Percentiles rank a stretch among this genome's conserved stretches.
Conservation (phyloP, 768 basidiomycete species). For the Cyclocybe cylindracea region DNA sequence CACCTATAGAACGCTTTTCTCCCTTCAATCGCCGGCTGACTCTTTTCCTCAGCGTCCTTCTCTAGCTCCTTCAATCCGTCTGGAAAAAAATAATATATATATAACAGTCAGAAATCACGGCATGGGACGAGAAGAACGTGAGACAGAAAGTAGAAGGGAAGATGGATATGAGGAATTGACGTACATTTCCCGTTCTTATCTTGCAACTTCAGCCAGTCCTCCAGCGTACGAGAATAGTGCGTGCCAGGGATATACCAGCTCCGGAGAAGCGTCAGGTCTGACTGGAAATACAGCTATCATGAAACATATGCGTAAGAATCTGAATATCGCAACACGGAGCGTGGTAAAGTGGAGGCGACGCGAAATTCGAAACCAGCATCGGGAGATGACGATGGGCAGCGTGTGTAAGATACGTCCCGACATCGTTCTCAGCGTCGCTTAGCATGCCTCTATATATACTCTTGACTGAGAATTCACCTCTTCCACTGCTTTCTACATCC, state of each 20-base stretch:
- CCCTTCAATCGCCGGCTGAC: constrained; percentile 48
- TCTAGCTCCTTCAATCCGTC: constrained; percentile 50
- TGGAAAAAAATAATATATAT: constrained; percentile 12
- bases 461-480: too few relatives aligned
- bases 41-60: constrained; percentile 47
- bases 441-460: too few relatives aligned
- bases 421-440: too few relatives aligned
- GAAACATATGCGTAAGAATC: constrained; percentile 31
- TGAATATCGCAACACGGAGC: too few relatives aligned
- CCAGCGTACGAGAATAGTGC: constrained; percentile 64
- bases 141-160: not conserved
- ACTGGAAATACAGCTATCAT: constrained; percentile 60
- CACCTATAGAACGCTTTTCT: constrained; percentile 60
- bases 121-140: not conserved
- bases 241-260: constrained; percentile 66
- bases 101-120: too few relatives aligned
- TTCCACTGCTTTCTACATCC: too few relatives aligned
- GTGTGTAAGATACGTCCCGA: too few relatives aligned
- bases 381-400: too few relatives aligned
- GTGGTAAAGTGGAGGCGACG: too few relatives aligned
- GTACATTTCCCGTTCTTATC: constrained; percentile 49
- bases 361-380: too few relatives aligned
- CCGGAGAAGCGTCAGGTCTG: constrained; percentile 54
- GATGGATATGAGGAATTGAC: not conserved
- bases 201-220: constrained; percentile 65